phyloP scores from a whole-genome alignment of 345 rosid species.

The Eucalyptus curtisii region DNA sequence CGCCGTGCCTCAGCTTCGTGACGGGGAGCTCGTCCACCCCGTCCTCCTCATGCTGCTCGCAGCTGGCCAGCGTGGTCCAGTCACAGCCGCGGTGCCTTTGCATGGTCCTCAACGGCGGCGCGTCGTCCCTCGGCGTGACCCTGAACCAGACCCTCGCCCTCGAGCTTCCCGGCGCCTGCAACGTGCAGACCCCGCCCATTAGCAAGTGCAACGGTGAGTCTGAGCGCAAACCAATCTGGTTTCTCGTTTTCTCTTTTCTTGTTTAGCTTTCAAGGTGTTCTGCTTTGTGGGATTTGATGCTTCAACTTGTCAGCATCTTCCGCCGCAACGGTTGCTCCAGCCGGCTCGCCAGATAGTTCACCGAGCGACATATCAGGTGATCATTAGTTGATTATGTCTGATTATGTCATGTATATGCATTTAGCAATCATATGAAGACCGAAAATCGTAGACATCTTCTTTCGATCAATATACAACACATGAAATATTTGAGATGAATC shows the following conservation, averaged over 20 bases:
- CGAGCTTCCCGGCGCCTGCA: slow-evolving; percentile 35
- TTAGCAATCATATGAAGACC: not conserved
- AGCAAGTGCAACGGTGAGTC: slow-evolving; percentile 33
- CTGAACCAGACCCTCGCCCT: slow-evolving; percentile 42
- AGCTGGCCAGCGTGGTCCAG: slow-evolving; percentile 28
- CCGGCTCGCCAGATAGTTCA: not conserved
- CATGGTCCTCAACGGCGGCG: slow-evolving; percentile 18
- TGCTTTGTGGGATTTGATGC: not conserved
- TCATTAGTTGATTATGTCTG: not conserved
- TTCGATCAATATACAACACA: not conserved
- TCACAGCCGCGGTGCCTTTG: slow-evolving; percentile 47
- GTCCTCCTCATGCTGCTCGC: slow-evolving; percentile 46
- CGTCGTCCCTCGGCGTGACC: slow-evolving; percentile 21
- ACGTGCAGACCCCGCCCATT: slow-evolving; percentile 40
- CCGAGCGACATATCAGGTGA: not conserved
- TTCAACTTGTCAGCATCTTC: not conserved
- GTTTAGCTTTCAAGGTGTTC: not conserved
- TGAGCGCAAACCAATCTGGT: not conserved
- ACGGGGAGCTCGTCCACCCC: slow-evolving; percentile 31
- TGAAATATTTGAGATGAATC: not conserved
- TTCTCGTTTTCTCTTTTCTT: not conserved
- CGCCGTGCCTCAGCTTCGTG: slow-evolving; percentile 31
- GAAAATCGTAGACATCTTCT: not conserved
- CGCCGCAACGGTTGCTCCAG: not conserved
- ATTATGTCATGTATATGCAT: not conserved